Percentiles rank a stretch among this genome's conserved stretches.
These are phyloP conservation scores for Chaetomium strumarium DNA, from an alignment of 2,329 filamentous ascomycete species.

Conservation along the genomic window DNA sequence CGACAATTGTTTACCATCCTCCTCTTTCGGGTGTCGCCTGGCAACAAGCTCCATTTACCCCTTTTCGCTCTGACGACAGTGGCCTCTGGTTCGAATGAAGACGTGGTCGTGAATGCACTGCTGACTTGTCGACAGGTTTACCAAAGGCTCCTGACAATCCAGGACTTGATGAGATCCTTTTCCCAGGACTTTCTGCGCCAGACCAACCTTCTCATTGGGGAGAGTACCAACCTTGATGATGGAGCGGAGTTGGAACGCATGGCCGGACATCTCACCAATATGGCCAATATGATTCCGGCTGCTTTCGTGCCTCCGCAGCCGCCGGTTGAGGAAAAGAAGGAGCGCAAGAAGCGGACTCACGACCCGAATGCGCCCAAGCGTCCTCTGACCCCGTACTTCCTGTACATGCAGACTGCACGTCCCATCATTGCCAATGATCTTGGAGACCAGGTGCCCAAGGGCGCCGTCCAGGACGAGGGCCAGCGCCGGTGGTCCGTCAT, in stretches of 20 bases:
- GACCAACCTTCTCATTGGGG: conserved; percentile 74
- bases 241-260: conserved; percentile 45
- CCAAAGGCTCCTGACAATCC: conserved; percentile 70
- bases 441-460: conserved; percentile 68
- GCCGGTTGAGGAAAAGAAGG: conserved; percentile 66
- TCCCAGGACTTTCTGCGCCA: conserved; percentile 82
- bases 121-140: conserved; percentile 56
- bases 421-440: conserved; percentile 75
- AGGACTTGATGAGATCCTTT: conserved; percentile 72
- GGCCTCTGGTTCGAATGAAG: too few species aligned
- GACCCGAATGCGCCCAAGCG: conserved; percentile 95
- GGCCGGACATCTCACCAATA: conserved; percentile 43
- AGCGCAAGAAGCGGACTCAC: conserved; percentile 79
- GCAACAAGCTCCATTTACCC: too few species aligned
- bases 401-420: conserved; percentile 86
- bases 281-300: conserved; percentile 39
- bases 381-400: conserved; percentile 88
- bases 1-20: too few species aligned
- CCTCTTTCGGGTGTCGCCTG: too few species aligned
- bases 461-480: conserved; percentile 81
- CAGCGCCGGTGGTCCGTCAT: conserved; percentile 81
- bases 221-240: conserved; percentile 47
- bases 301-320: conserved; percentile 37
- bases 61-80: too few species aligned
- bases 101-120: too few species aligned